Percentiles rank a stretch among this genome's conserved stretches.
These are phyloP conservation scores for Eremothecium sinecaudum DNA, from an alignment of 1,139 yeast species.

Conservation along the genomic window DNA sequence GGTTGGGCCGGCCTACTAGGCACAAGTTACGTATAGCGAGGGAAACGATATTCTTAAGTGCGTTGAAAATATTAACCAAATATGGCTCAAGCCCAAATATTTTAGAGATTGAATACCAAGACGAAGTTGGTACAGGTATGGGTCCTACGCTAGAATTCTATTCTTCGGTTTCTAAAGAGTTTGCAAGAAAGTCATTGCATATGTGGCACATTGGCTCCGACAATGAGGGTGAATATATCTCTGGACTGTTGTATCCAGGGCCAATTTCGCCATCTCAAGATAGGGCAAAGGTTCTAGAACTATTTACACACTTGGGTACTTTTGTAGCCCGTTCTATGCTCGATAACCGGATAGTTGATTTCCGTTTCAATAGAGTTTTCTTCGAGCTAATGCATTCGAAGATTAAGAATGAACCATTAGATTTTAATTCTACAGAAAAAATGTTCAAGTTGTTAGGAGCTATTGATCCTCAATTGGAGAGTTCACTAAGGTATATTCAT, in stretches of 20 bases:
- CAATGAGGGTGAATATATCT: constrained; percentile 36
- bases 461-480: constrained; percentile 56
- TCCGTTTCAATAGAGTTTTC: constrained; percentile 64
- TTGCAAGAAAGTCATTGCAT: constrained; percentile 44
- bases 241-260: constrained; percentile 61
- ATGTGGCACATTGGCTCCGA: constrained; percentile 47
- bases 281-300: constrained; percentile 39
- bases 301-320: constrained; percentile 65
- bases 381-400: constrained; percentile 39
- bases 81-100: constrained; percentile 76
- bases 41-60: constrained; percentile 62
- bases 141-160: constrained; percentile 96
- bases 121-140: constrained; percentile 92
- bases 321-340: constrained; percentile 80
- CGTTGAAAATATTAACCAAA: constrained; percentile 64
- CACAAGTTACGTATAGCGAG: constrained; percentile 77
- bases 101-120: constrained; percentile 78
- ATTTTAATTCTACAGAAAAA: constrained; percentile 17
- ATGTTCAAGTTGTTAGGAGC: constrained; percentile 38
- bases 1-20: constrained; percentile 67
- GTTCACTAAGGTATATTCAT: constrained; percentile 47
- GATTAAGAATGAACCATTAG: constrained; percentile 7
- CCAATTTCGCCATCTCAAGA: constrained; percentile 42
- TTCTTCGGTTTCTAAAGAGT: constrained; percentile 69
- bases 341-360: constrained; percentile 80